phyloP scores from a whole-genome alignment of 306 rosid species.

The Arachis hypogaea region DNA sequence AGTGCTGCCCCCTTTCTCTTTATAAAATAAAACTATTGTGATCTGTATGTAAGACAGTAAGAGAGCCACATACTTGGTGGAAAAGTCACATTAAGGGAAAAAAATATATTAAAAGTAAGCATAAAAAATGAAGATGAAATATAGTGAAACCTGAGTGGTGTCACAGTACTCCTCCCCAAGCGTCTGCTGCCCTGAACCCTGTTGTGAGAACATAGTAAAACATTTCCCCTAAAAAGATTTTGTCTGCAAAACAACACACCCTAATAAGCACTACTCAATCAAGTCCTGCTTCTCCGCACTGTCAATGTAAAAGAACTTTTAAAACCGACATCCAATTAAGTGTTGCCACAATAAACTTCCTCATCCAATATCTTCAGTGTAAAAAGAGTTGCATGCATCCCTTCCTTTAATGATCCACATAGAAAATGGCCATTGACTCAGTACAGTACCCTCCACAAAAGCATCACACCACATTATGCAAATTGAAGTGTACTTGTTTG shows the following conservation, averaged over 20 bases:
- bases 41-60: neutral
- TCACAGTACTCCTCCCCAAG: constrained; percentile 98
- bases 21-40: neutral
- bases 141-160: constrained; percentile 70
- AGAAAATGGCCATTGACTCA: neutral
- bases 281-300: too few relatives aligned
- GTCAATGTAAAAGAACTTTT: too few relatives aligned
- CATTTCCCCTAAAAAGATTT: constrained; percentile 73
- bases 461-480: neutral
- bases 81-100: neutral
- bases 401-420: neutral
- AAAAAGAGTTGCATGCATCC: too few relatives aligned
- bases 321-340: too few relatives aligned
- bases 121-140: constrained; percentile 1
- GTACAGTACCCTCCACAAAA: constrained; percentile 32
- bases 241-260: constrained; percentile 52
- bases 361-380: too few relatives aligned
- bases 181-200: constrained; percentile 92
- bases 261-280: neutral
- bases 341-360: too few relatives aligned
- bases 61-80: neutral
- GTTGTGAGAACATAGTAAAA: constrained; percentile 90
- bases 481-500: neutral
- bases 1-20: too few relatives aligned
- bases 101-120: neutral